Evolutionary conservation across 1,139 yeast species (phyloP), one percentile per base, ranked within the genome.

Genomic region (Sugiyamaella pinicola): DNA sequence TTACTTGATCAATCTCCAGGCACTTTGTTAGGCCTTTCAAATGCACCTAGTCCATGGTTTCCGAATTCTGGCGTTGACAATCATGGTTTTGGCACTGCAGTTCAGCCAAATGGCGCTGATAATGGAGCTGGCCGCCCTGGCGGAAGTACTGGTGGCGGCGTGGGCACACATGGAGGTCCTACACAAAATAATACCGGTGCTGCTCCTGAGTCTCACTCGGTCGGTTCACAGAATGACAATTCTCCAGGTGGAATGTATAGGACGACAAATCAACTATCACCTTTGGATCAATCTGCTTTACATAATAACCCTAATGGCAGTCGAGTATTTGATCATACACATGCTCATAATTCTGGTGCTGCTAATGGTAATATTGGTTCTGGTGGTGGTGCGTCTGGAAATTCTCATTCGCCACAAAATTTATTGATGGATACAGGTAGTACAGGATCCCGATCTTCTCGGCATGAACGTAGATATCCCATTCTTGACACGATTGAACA

Each of bases 401-500:
- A 43, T 15, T 28, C 43, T 3, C 44, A 39, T 28, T 37, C 49
- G 3, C 51, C 47, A 34, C 45, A 43, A 13, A 13, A 34, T 22
- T 29, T 37, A 2, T 46, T 43, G 10, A 52, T 52, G 52, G 55
- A 47, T 19, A 34, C 47, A 13, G 51, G 46, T 13, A 47, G 51
- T 33, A 42, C 49, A 7, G 47, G 51, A 12, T 22, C 52, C 8
- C 37, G 52, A 4, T 42, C 46, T 10, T 38, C 40, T 26, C 44
- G 50, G 13, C 49, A 48, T 26, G 51, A 52, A 22, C 40, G 51
- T 7, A 58, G 56, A 43, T 72, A 67, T 48, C 72, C 73, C 1
- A 61, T 71, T 2, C 55, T 62, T 12, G 54, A 55, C 4, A 59
- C 65, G 5, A 58, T 73, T 5, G 41, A 58, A 12, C 57, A 62